Percentiles rank a stretch among this genome's conserved stretches.
Conservation (phyloP, 306 rosid species). For the Pterocarpus macrocarpus region DNA sequence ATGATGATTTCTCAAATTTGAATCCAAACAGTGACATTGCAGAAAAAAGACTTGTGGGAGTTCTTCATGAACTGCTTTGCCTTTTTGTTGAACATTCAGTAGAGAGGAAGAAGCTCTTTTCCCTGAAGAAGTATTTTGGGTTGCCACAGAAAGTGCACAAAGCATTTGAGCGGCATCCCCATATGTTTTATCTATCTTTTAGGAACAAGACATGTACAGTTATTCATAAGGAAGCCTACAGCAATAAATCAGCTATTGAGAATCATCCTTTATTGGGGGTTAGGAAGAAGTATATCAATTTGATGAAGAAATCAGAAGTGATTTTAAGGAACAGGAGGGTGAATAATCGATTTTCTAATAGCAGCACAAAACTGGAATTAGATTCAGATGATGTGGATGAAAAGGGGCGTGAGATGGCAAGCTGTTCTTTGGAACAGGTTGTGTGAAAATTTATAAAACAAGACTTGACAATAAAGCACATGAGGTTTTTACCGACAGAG, state of each 20-base stretch:
- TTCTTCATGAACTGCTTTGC: slow-evolving; percentile 85
- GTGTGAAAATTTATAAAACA: slow-evolving; percentile 16
- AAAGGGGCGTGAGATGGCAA: slow-evolving; percentile 48
- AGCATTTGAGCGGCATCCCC: slow-evolving; percentile 90
- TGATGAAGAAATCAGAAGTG: slow-evolving; percentile 70
- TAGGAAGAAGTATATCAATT: slow-evolving; percentile 73
- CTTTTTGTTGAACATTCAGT: slow-evolving; percentile 90
- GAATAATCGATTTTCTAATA: slow-evolving; percentile 49
- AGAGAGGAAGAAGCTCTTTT: slow-evolving; percentile 78
- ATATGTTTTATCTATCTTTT: slow-evolving; percentile 75
- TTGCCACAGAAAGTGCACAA: slow-evolving; percentile 91
- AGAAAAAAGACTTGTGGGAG: slow-evolving; percentile 81
- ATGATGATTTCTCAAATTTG: slow-evolving; percentile 65
- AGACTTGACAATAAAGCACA: neutral
- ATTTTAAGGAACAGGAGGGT: slow-evolving; percentile 70
- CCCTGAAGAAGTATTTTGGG: slow-evolving; percentile 79
- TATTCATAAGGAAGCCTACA: slow-evolving; percentile 85
- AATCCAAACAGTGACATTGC: slow-evolving; percentile 70
- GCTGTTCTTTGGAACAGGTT: slow-evolving; percentile 40
- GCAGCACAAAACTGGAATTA: slow-evolving; percentile 33
- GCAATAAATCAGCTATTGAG: slow-evolving; percentile 58
- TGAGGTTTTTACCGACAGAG: neutral
- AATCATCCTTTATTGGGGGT: slow-evolving; percentile 76
- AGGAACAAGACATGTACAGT: slow-evolving; percentile 84
- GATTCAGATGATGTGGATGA: slow-evolving; percentile 60